Percentiles rank a stretch among this genome's conserved stretches.
phyloP scores from a whole-genome alignment of 2,329 filamentous ascomycete genomes.

The Botrytis sinoallii region DNA sequence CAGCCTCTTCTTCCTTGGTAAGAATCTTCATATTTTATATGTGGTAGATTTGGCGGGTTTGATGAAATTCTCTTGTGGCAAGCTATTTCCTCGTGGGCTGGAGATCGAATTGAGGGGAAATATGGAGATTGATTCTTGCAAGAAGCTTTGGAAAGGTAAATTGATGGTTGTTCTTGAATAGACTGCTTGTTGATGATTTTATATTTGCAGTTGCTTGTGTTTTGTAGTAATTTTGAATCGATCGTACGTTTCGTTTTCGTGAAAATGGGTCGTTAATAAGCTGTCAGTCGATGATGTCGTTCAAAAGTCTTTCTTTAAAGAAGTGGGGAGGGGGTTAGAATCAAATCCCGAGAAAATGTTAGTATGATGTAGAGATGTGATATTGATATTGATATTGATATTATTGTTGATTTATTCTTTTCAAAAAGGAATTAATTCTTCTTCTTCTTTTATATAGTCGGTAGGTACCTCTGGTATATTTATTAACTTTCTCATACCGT shows the following conservation, averaged over 20 bases:
- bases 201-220: neutral
- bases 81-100: neutral
- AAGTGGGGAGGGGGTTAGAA: neutral
- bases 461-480: too few relatives aligned
- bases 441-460: neutral
- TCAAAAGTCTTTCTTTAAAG: neutral
- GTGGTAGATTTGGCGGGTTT: neutral
- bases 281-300: slow-evolving; percentile 8
- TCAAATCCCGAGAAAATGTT: neutral
- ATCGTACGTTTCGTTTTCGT: neutral
- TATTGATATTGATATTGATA: neutral
- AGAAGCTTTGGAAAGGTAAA: neutral
- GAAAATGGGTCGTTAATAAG: neutral
- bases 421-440: neutral
- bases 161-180: neutral
- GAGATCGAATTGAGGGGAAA: neutral
- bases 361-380: neutral
- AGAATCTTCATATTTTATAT: slow-evolving; percentile 77
- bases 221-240: neutral
- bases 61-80: neutral
- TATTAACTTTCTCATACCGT: neutral
- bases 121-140: neutral
- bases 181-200: neutral
- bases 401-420: neutral
- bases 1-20: slow-evolving; percentile 86